phyloP scores from a whole-genome alignment of 2,329 filamentous ascomycete species.

The Aureobasidium subglaciale region DNA sequence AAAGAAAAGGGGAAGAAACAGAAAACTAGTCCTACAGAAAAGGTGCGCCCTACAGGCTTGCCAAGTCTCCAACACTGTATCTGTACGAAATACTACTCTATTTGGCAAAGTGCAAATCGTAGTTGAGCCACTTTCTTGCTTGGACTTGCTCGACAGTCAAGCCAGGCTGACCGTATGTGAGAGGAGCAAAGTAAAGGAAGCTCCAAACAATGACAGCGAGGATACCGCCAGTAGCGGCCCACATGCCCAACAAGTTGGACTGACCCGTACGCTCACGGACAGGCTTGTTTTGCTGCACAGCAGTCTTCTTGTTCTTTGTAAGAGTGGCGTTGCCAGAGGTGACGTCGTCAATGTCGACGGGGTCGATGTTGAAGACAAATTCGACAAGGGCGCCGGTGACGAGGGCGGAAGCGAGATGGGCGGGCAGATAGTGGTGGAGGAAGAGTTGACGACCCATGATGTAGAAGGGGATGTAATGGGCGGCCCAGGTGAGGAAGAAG shows the following conservation, averaged over 20 bases:
- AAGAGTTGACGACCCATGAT: slow-evolving; percentile 98
- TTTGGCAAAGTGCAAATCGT: slow-evolving; percentile 98
- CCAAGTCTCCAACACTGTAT: too few relatives aligned
- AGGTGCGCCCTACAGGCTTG: too few relatives aligned
- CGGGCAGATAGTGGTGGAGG: slow-evolving; percentile 93
- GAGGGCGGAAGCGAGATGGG: slow-evolving; percentile 82
- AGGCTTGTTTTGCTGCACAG: slow-evolving; percentile 56
- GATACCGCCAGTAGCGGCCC: slow-evolving; percentile 70
- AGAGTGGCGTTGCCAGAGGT: slow-evolving; percentile 33
- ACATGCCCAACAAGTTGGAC: slow-evolving; percentile 69
- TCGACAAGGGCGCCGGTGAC: slow-evolving; percentile 88
- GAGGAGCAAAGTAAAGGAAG: slow-evolving; percentile 88
- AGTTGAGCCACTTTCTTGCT: slow-evolving; percentile 88
- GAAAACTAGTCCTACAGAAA: not conserved
- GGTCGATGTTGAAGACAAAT: slow-evolving; percentile 91
- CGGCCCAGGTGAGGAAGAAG: slow-evolving; percentile 97
- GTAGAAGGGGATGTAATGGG: slow-evolving; percentile 95
- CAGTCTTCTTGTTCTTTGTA: slow-evolving; percentile 27
- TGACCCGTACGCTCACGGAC: slow-evolving; percentile 73
- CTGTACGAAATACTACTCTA: slow-evolving; percentile 38
- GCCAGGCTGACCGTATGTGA: slow-evolving; percentile 93
- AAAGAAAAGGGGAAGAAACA: not conserved
- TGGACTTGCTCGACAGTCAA: slow-evolving; percentile 71
- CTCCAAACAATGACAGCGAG: slow-evolving; percentile 61
- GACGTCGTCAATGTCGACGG: slow-evolving; percentile 52